Evolutionary conservation across 345 rosid genomes (phyloP), one percentile per base, ranked within the genome.

Genomic region (Salix viminalis): DNA sequence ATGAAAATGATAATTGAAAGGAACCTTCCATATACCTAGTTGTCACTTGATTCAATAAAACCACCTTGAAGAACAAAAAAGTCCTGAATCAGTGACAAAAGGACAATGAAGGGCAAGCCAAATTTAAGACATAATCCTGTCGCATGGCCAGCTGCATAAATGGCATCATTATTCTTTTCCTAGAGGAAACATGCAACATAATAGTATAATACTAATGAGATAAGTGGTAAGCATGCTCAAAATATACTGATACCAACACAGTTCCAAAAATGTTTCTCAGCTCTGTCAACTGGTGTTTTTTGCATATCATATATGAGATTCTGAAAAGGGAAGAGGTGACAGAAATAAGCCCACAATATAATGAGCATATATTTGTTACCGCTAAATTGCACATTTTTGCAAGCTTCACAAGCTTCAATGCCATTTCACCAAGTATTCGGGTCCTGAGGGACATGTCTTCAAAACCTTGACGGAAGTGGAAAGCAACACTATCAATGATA

Each of bases 391-490:
- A 95, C 56, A 85, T 87, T 78, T 90, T 91, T 65, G 98, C 96
- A 82, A 96, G 88, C 81, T 90, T 90, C 97, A 92, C 89, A 82
- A 96, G 85, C 88, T 96, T 96, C 65, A 90, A 83, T 42, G 98
- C 92, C 90, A 96, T 86, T 80, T 85, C 93, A 77, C 89, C 81
- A 4, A 96, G 98, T 26, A 90, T 83, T 48, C 92, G 88, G 34
- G 99, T 95, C 74, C 99, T 85, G 42, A 85, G 90, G 64, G 88
- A 91, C 74, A 93, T 73, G 84, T 95, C 93, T n/a, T 91, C 98
- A 85, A 90, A 93, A 86, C 91, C 94, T 83, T 95, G 99, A 52
- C 97, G 98, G 89, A 95, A 91, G 86, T 93, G 99, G 87, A 93
- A 93, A 68, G 99, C 87, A 78, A 95, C 77, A 71, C 99, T 95